Evolutionary conservation across 2,329 filamentous ascomycete species (phyloP).

Genomic region (Talaromyces amestolkiae): DNA sequence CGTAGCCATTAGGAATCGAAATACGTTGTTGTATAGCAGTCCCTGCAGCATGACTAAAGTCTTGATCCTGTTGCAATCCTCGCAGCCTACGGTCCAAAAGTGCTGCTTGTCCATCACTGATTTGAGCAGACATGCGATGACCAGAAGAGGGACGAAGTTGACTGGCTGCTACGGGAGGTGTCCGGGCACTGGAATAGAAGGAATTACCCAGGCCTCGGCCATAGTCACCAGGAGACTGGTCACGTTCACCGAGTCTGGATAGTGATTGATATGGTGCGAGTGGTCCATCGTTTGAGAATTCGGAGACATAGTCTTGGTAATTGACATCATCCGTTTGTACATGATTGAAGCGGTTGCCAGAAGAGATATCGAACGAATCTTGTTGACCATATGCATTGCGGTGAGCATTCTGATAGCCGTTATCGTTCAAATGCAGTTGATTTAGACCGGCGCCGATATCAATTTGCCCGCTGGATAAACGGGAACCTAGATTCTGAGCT

Average conservation of each 20-base stretch:
- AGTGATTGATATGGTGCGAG: conserved; percentile 37
- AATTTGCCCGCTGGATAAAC: conserved; percentile 29
- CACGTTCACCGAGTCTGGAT: conserved; percentile 45
- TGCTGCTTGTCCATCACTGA: conserved; percentile 43
- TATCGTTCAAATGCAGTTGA: conserved; percentile 38
- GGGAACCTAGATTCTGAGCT: conserved; percentile 33
- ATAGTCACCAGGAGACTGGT: conserved; percentile 46
- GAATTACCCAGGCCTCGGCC: conserved; percentile 43
- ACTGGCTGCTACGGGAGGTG: conserved; percentile 36
- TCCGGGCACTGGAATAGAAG: conserved; percentile 48
- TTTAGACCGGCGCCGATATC: conserved; percentile 34
- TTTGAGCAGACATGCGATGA: conserved; percentile 37
- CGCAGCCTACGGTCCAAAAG: conserved; percentile 51
- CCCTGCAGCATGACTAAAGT: conserved; percentile 29
- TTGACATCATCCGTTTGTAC: conserved; percentile 27
- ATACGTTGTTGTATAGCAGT: conserved; percentile 32
- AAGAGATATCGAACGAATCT: conserved; percentile 47
- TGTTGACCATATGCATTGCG: conserved; percentile 32
- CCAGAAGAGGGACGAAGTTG: conserved; percentile 47
- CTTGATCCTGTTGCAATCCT: conserved; percentile 46
- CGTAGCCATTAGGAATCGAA: conserved; percentile 33
- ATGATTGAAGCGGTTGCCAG: conserved; percentile 41
- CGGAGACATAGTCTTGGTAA: conserved; percentile 32
- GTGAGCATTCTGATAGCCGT: conserved; percentile 28
- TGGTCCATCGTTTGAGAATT: conserved; percentile 32